phyloP scores from a whole-genome alignment of 164 flowering plant genomes.

The Sextonia rubra region DNA sequence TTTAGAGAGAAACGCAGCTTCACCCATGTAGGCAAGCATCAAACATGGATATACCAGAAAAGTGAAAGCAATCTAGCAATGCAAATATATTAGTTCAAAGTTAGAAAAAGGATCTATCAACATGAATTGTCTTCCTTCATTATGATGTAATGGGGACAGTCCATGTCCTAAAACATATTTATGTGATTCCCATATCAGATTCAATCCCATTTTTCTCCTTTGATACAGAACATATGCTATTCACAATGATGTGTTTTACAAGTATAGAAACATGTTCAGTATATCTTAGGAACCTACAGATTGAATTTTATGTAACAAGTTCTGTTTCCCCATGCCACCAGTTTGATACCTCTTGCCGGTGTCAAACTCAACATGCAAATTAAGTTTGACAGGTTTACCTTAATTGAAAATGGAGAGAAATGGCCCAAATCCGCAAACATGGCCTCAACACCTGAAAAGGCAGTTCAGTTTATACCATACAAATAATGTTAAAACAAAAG shows the following conservation, averaged over 20 bases:
- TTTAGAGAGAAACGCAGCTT: constrained; percentile 58
- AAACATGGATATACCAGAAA: constrained; percentile 63
- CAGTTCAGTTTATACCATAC: not conserved
- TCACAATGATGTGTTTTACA: too few species aligned
- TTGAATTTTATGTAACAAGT: too few species aligned
- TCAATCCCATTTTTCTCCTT: not conserved
- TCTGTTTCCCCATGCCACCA: not conserved
- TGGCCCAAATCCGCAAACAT: constrained; percentile 87
- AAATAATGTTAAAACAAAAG: not conserved
- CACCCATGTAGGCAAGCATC: constrained; percentile 70
- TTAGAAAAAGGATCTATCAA: not conserved
- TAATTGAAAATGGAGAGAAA: constrained; percentile 58
- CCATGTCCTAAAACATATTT: not conserved
- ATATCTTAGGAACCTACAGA: too few species aligned
- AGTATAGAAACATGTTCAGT: too few species aligned
- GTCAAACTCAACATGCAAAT: not conserved
- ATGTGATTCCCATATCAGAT: not conserved
- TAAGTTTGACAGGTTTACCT: constrained; percentile 33
- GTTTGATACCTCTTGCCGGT: not conserved
- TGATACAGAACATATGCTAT: too few species aligned
- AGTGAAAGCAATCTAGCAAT: constrained; percentile 57
- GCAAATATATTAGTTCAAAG: not conserved
- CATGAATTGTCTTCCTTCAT: not conserved
- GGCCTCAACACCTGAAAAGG: constrained; percentile 57
- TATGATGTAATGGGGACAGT: not conserved